Conservation (phyloP, 2,329 filamentous ascomycete genomes). For the Cladophialophora carrionii region DNA sequence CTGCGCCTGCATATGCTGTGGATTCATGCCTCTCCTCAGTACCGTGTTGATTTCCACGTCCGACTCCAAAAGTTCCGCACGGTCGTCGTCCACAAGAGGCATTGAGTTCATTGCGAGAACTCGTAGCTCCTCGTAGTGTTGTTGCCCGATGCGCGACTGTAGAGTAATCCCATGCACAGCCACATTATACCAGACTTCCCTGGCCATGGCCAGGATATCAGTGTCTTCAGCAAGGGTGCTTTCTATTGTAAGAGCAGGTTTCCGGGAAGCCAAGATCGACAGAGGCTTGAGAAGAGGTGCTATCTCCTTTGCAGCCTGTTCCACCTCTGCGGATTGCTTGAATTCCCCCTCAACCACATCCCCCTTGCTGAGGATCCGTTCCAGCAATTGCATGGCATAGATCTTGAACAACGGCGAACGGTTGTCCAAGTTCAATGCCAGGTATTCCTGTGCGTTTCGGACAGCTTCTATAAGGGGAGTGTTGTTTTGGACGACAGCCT, state of each 20-base stretch:
- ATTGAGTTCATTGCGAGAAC: constrained; percentile 85
- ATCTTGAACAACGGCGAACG: constrained; percentile 78
- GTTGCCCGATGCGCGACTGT: constrained; percentile 71
- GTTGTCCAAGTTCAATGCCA: constrained; percentile 69
- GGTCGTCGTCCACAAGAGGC: constrained; percentile 83
- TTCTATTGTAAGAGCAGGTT: constrained; percentile 43
- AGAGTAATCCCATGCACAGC: constrained; percentile 88
- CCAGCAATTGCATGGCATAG: constrained; percentile 81
- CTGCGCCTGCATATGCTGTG: constrained; percentile 75
- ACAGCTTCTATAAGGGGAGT: constrained; percentile 71
- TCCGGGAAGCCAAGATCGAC: constrained; percentile 76
- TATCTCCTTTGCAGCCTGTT: constrained; percentile 84
- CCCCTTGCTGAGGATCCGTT: constrained; percentile 86
- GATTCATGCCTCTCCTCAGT: constrained; percentile 79
- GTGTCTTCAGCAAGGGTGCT: constrained; percentile 56
- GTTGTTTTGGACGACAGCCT: constrained; percentile 72
- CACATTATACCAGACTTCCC: constrained; percentile 98
- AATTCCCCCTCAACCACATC: constrained; percentile 76
- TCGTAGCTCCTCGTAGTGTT: constrained; percentile 75
- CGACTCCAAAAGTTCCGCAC: constrained; percentile 87
- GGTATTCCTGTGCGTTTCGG: constrained; percentile 74
- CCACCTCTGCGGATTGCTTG: constrained; percentile 74
- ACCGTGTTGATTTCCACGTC: constrained; percentile 97
- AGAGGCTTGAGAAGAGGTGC: constrained; percentile 83
- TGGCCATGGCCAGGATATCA: constrained; percentile 71